phyloP scores from a whole-genome alignment of 345 rosid species.

The Rhodomyrtus tomentosa region DNA sequence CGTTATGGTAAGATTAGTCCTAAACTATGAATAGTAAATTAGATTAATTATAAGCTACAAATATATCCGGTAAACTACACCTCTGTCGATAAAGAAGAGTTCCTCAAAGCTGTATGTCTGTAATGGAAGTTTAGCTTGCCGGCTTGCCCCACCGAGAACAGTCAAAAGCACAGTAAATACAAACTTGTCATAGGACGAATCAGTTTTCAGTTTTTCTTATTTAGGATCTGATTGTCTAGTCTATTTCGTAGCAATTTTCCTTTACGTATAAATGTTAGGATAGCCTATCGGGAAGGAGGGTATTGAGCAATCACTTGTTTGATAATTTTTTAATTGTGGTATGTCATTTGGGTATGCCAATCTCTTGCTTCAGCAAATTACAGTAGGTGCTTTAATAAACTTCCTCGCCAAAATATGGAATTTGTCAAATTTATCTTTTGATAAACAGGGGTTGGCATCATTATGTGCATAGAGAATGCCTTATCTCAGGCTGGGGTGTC shows the following conservation, averaged over 20 bases:
- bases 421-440: neutral
- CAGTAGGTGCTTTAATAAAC: neutral
- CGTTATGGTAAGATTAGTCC: neutral
- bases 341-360: neutral
- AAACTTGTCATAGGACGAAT: neutral
- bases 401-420: neutral
- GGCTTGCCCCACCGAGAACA: neutral
- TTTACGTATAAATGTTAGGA: neutral
- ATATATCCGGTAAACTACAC: neutral
- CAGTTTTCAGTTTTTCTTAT: neutral
- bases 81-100: neutral
- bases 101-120: neutral
- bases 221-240: neutral
- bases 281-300: neutral
- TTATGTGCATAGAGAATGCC: conserved; percentile 84
- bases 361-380: neutral
- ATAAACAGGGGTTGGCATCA: conserved; percentile 60
- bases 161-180: neutral
- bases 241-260: neutral
- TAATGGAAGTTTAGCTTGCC: neutral
- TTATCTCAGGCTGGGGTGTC: conserved; percentile 61
- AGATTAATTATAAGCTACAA: neutral
- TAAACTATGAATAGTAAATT: neutral
- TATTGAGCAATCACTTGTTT: neutral
- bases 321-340: neutral